Base-by-base conservation (phyloP, 2,329 filamentous ascomycete species). In the Eurotiales sp. region DNA sequence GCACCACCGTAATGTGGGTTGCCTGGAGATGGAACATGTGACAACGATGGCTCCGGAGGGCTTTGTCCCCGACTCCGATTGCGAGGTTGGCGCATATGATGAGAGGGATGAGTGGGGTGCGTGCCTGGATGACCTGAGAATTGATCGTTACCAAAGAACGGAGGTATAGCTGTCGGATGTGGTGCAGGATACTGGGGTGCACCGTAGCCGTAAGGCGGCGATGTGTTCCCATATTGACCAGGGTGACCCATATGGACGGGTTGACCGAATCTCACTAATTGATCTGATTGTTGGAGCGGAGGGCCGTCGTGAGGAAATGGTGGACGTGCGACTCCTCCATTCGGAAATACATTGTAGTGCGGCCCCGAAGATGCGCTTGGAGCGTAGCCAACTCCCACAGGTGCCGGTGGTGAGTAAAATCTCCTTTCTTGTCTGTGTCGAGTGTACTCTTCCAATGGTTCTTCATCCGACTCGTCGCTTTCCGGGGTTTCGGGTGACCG, bases 391-490 rank as follows among this genome's bases (percentile, higher is more conserved):
- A n/a, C n/a, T n/a, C 54, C 53, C 39, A 57, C 64, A 40, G 61
- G 55, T 19, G 58, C 60, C 19, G 64, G 66, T 5, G 60, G 58
- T 17, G 63, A 61, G 68, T 68, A 72, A 40, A 58, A 56, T 40
- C 62, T 62, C 32, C 63, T 61, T 5, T 68, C 70, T 21, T 62
- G 65, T 46, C 65, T 61, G 14, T 60, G 57, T 44, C 62, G 69
- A 55, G 68, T 69, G 72, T 77, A 74, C 69, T 73, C 59, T 61
- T 67, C 56, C 56, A 72, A 69, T 64, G 79, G 85, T n/a, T 87
- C 83, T 21, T 88, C 83, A 17, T 76, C 76, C 30, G 79, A 79
- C 65, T 87, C 85, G 73, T 80, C 76, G 66, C 79, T 87, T 73
- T 82, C 80, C 50, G 81, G 74, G 57, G 77, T 75, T 56, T 74